Evolutionary conservation across 371 early-diverging fungal species (phyloP), one percentile per base, ranked within the genome.

Genomic region (Encephalitozoon intestinalis): DNA sequence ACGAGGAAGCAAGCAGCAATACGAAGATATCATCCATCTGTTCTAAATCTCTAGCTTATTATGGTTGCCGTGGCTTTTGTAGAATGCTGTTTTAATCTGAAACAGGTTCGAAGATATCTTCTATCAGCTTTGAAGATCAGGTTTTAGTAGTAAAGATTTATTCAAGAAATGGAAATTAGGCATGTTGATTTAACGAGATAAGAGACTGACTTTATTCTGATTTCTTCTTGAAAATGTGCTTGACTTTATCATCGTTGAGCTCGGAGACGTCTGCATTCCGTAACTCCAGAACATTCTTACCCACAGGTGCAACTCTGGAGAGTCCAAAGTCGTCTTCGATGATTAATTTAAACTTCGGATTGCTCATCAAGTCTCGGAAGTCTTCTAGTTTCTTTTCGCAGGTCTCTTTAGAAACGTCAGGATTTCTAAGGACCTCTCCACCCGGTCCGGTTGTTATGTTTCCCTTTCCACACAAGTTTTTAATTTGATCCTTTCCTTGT

Each of bases 271-370:
- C 63, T 11, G 37, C 21, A 52, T 73, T 43, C n/a, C 69, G 65
- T 11, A 58, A 39, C n/a, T 76, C 68, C 34, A 72, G 41, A 49
- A 75, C 40, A 21, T 68, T 75, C 18, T 44, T 66, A 18, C 54
- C 73, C 4, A 52, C 49, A 9, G 70, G 65, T 1, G 73, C 73
- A 44, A 82, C 65, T 53, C 75, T 73, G 26, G 76, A 76, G 41
- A 41, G 39, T 4, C 82, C 80, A 12, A 25, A 51, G 12, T 40
- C 41, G 65, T 82, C 82, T 43, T n/a, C 30, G 12, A 82, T 73
- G 46, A 15, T 53, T 46, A 82, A 21, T 40, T 73, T 63, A 43
- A 82, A 77, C 18, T 37, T 63, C 12, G 64, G 65, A 9, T 58
- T 58, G 11, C 3, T 21, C 12, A 69, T 46, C 4, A 75, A 50